These are phyloP conservation scores for Saccharomyces jurei DNA, from an alignment of 805 yeast species.

Conservation along the genomic window DNA sequence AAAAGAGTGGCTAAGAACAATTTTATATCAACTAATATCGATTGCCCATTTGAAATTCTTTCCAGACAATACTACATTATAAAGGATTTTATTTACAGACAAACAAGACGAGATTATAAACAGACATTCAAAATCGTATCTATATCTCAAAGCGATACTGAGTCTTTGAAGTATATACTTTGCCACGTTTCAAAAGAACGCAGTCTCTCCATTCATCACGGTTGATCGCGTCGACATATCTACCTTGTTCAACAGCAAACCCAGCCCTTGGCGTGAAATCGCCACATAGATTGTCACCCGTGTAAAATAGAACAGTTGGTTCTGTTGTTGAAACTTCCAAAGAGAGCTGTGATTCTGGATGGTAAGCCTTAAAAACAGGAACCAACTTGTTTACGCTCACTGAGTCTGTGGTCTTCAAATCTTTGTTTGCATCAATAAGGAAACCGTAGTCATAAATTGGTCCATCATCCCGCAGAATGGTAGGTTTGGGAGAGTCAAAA, in stretches of 20 bases:
- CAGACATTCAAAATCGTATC: background rate
- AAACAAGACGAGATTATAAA: background rate
- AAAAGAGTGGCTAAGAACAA: background rate
- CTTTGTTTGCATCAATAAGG: slow-evolving; percentile 28
- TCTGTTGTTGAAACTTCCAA: slow-evolving; percentile 50
- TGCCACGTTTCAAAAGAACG: slow-evolving; percentile 43
- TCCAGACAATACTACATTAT: background rate
- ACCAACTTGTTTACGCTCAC: slow-evolving; percentile 36
- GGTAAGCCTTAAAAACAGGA: slow-evolving; percentile 36
- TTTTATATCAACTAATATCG: no score
- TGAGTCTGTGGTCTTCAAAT: slow-evolving; percentile 30
- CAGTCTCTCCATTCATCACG: slow-evolving; percentile 38
- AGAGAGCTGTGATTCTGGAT: slow-evolving; percentile 38
- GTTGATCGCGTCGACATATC: slow-evolving; percentile 50
- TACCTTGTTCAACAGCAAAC: slow-evolving; percentile 54
- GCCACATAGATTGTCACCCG: slow-evolving; percentile 44
- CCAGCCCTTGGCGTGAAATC: slow-evolving; percentile 39
- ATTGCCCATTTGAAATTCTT: no score
- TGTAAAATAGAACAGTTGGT: slow-evolving; percentile 58
- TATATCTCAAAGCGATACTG: background rate
- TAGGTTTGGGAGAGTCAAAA: slow-evolving; percentile 20
- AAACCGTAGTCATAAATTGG: slow-evolving; percentile 42
- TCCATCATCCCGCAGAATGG: slow-evolving; percentile 24
- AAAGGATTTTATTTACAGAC: background rate
- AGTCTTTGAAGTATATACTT: slow-evolving; percentile 43